phyloP scores from a whole-genome alignment of 352 stramenopile species.

The Elongisporangium undulatum region DNA sequence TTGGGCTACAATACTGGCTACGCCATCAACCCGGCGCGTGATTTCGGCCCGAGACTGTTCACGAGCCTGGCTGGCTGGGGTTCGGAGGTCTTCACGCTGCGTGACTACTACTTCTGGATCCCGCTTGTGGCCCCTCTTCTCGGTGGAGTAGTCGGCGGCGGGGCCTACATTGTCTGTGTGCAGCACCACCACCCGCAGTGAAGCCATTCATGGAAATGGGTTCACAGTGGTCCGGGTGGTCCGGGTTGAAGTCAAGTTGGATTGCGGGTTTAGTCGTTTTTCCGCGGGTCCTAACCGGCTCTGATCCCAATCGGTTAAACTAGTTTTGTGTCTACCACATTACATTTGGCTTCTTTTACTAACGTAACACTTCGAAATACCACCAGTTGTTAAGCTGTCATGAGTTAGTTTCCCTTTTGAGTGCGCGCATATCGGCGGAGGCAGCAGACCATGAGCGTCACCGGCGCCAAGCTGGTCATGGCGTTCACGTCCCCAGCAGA shows the following conservation, averaged over 20 bases:
- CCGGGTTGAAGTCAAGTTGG: neutral
- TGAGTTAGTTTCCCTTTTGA: no score
- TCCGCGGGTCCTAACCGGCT: no score
- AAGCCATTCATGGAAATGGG: neutral
- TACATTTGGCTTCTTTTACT: no score
- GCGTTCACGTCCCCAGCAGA: no score
- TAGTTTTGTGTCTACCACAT: no score
- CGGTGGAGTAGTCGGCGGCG: slow-evolving; percentile 16
- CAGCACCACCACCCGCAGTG: slow-evolving; percentile 16
- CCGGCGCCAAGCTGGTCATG: no score
- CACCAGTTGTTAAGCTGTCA: no score
- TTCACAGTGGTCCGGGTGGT: neutral
- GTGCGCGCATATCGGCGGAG: no score
- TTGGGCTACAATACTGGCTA: slow-evolving; percentile 47
- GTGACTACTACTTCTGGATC: slow-evolving; percentile 37
- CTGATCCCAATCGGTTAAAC: no score
- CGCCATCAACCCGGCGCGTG: slow-evolving; percentile 39
- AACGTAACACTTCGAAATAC: no score
- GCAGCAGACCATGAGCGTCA: no score
- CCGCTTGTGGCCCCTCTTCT: slow-evolving; percentile 27
- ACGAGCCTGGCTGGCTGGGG: slow-evolving; percentile 26
- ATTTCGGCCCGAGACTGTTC: slow-evolving; percentile 29
- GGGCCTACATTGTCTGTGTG: slow-evolving; percentile 16
- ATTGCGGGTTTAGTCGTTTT: neutral
- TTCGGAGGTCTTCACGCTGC: slow-evolving; percentile 23